These are phyloP conservation scores for Rhodotorula graminis DNA, from an alignment of 768 basidiomycete species.

Conservation along the genomic window DNA sequence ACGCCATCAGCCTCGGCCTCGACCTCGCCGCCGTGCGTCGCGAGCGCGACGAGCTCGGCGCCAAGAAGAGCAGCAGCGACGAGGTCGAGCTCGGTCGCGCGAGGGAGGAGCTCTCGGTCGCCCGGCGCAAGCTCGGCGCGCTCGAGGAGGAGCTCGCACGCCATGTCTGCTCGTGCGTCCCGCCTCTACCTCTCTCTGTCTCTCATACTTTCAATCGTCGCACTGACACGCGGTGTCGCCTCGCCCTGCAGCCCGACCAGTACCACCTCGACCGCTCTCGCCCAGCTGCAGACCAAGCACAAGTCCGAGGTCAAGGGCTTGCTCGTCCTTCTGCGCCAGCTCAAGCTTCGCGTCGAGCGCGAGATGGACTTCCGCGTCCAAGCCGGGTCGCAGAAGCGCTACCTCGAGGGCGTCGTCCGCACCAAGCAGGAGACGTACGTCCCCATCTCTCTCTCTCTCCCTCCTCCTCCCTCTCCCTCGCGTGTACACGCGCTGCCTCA, in stretches of 20 bases:
- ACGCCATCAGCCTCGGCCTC: conserved; percentile 71
- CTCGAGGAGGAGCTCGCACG: conserved; percentile 54
- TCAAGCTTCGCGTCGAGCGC: conserved; percentile 84
- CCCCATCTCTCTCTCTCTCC: background rate
- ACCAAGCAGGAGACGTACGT: conserved; percentile 39
- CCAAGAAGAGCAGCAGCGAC: conserved; percentile 48
- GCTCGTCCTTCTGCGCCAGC: conserved; percentile 80
- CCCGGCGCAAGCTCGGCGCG: conserved; percentile 16
- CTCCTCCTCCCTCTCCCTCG: too few relatives aligned
- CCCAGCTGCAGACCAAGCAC: conserved; percentile 53
- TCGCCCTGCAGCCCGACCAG: conserved; percentile 28
- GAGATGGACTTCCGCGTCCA: conserved; percentile 74
- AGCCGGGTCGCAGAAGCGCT: conserved; percentile 79
- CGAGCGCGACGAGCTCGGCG: conserved; percentile 55
- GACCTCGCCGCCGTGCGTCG: conserved; percentile 64
- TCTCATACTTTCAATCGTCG: too few relatives aligned
- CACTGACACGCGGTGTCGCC: too few relatives aligned
- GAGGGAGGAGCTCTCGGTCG: conserved; percentile 63
- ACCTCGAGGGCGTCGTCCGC: conserved; percentile 60
- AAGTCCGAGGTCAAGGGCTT: conserved; percentile 85
- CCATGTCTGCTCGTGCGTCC: conserved; percentile 62
- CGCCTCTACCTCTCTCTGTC: background rate
- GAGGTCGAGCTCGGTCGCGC: conserved; percentile 54
- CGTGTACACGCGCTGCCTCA: too few relatives aligned
- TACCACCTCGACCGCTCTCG: background rate